Evolutionary conservation across 2,329 filamentous ascomycete genomes (phyloP).

Genomic region (Aureobasidium sp.): DNA sequence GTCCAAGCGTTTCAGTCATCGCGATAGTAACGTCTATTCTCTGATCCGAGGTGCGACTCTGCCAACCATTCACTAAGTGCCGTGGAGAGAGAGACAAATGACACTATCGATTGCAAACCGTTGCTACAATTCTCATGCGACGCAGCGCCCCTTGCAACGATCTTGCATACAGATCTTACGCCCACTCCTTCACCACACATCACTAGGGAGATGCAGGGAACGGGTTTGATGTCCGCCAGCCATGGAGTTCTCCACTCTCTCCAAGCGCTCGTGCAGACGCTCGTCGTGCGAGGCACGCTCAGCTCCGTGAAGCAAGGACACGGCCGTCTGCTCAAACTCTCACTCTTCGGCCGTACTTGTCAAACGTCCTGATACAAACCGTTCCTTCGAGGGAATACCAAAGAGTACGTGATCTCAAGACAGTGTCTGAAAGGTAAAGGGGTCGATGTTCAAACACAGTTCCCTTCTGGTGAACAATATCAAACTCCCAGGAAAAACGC

Average conservation of each 20-base stretch:
- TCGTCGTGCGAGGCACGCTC: neutral
- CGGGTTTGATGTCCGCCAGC: neutral
- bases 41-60: neutral
- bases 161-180: neutral
- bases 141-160: neutral
- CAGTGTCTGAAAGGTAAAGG: neutral
- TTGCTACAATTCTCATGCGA: neutral
- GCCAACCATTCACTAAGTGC: neutral
- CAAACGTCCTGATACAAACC: neutral
- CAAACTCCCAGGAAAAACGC: neutral
- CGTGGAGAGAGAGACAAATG: conserved; percentile 3
- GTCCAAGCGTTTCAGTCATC: neutral
- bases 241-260: neutral
- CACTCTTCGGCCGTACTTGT: neutral
- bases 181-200: neutral
- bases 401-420: neutral
- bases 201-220: neutral
- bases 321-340: neutral
- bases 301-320: neutral
- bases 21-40: neutral
- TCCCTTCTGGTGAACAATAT: neutral
- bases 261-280: neutral
- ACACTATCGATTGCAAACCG: conserved; percentile 9
- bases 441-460: neutral
- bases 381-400: neutral